Evolutionary conservation across 345 rosid species (phyloP), one percentile per base, ranked within the genome.

Genomic region (Syzygium jambos): DNA sequence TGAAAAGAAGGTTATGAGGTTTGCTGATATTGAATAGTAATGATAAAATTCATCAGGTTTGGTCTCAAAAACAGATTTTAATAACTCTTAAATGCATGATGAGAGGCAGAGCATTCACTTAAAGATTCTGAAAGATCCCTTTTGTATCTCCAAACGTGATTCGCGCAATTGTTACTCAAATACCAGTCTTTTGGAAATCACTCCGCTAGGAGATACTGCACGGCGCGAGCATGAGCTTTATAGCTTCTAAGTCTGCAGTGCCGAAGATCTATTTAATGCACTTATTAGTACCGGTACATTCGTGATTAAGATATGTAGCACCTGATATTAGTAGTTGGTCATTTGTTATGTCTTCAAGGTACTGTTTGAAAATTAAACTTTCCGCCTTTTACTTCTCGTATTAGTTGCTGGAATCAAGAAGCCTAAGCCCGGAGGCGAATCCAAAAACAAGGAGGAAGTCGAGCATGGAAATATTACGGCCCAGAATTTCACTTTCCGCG

Each of bases 401-500:
- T 78, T 46, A 43, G 22, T 13, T 85, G 55, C 87, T 91, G 94
- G 91, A 78, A 78, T 55, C 41, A 85, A 85, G 84, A 92, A 86
- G 77, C 73, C 90, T 85, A 92, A 85, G 85, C 29, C 51, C 25
- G 10, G 88, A 83, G 85, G 78, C 17, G 49, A 84, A 17, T 73
- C 63, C 86, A 82, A 78, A 17, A 29, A 87, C 56, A 78, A 78
- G 78, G 84, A 52, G 23, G 85, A 91, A 61, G 73, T 6, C n/a
- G 65, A 78, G 87, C 46, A 15, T 87, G 30, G 61, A 56, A 89
- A 91, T 21, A 86, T 86, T 34, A 55, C 30, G 23, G 77, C 91
- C 27, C 86, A 90, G 34, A 88, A 73, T 23, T 90, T 88, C 86
- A 90, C 90, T 5, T 90, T 90, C 89, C 87, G 91, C 0, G 91